Conservation (phyloP, 2,329 filamentous ascomycete genomes). For the Aspergillus tamarii region DNA sequence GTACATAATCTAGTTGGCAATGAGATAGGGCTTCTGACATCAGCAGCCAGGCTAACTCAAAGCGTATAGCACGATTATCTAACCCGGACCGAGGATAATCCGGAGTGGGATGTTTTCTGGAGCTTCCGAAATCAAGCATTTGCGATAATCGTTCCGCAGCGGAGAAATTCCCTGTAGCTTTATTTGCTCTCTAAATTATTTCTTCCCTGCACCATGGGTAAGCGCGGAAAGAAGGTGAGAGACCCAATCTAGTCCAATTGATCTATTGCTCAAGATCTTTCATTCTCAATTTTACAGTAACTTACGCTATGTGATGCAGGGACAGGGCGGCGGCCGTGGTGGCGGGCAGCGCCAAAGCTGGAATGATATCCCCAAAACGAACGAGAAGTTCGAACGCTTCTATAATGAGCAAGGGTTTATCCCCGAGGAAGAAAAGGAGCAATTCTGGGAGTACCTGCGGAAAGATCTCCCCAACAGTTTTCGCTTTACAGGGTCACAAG, state of each 20-base stretch:
- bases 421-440: constrained; percentile 73
- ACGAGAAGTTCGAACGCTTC: constrained; percentile 82
- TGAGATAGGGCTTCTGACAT: not conserved
- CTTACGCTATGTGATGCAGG: constrained; percentile 27
- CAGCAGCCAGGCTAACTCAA: not conserved
- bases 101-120: constrained; percentile 15
- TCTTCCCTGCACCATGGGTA: constrained; percentile 30
- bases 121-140: not conserved
- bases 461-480: constrained; percentile 95
- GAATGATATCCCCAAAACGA: constrained; percentile 71
- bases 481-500: constrained; percentile 93
- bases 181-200: not conserved
- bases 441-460: constrained; percentile 82
- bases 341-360: constrained; percentile 51
- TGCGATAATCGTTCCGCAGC: constrained; percentile 7
- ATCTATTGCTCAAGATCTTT: not conserved
- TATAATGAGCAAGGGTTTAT: constrained; percentile 80
- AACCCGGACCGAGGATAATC: constrained; percentile 13
- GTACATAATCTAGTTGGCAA: not conserved
- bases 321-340: constrained; percentile 45
- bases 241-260: not conserved
- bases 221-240: constrained; percentile 36
- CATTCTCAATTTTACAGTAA: not conserved
- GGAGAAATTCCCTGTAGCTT: constrained; percentile 10
- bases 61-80: not conserved